Conservation (phyloP, 495 filamentous ascomycete genomes). For the Stereocaulon alpinum region DNA sequence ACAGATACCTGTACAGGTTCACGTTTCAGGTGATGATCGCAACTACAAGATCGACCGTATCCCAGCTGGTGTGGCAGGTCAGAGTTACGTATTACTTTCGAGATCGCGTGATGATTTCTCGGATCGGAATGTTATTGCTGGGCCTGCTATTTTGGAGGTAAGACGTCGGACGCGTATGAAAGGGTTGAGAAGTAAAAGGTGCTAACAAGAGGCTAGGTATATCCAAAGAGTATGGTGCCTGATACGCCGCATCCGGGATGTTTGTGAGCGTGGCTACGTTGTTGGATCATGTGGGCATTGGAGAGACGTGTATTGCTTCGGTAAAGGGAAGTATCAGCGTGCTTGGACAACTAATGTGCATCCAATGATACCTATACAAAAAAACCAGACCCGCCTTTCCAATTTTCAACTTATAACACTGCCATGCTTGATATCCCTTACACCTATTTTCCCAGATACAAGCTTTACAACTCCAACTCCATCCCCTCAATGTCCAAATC, state of each 20-base stretch:
- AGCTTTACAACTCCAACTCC: background rate
- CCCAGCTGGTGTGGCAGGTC: conserved; percentile 23
- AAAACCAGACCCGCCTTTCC: too few relatives aligned
- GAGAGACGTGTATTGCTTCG: too few relatives aligned
- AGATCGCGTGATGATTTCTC: conserved; percentile 27
- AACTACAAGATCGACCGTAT: too few relatives aligned
- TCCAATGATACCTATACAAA: too few relatives aligned
- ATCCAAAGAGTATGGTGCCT: background rate
- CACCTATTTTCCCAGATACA: background rate
- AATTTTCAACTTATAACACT: too few relatives aligned
- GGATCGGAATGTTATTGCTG: conserved; percentile 36
- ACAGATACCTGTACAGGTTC: too few relatives aligned
- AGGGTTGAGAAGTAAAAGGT: background rate
- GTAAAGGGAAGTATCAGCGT: too few relatives aligned
- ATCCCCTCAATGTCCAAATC: conserved; percentile 6
- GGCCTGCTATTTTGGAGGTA: conserved; percentile 36
- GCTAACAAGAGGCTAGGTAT: background rate
- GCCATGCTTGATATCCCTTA: too few relatives aligned
- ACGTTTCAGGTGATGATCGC: too few relatives aligned
- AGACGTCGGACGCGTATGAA: background rate
- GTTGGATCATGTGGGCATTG: background rate
- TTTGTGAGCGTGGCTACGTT: background rate
- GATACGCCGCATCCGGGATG: background rate
- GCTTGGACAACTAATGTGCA: too few relatives aligned
- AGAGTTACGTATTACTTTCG: conserved; percentile 39